These are phyloP conservation scores for Garcia nutans DNA, from an alignment of 345 rosid genomes.

Conservation along the genomic window DNA sequence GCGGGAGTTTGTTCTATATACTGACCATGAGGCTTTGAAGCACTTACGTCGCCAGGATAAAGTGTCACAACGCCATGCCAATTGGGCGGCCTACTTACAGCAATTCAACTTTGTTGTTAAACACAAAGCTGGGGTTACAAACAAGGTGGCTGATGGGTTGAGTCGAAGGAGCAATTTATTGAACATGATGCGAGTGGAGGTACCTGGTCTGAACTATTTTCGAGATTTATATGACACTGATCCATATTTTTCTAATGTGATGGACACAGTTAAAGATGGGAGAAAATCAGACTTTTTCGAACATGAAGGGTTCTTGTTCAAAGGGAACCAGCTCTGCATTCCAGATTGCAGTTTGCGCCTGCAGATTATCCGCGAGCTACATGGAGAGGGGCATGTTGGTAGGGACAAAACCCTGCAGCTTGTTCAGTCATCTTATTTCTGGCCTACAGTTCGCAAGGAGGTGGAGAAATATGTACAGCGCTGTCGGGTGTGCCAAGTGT, in stretches of 20 bases:
- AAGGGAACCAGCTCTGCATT: background rate
- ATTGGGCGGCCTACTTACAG: background rate
- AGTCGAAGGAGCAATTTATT: no score
- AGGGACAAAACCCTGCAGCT: conserved; percentile 1
- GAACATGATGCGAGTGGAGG: no score
- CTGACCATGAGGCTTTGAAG: background rate
- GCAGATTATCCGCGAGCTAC: background rate
- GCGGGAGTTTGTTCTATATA: background rate
- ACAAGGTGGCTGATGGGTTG: background rate
- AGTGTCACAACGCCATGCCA: no score
- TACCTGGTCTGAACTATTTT: no score
- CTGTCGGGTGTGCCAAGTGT: background rate
- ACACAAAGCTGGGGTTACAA: background rate
- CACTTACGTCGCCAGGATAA: background rate
- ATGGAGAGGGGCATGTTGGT: background rate
- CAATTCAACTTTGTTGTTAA: background rate
- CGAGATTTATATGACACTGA: background rate
- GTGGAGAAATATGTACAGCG: background rate
- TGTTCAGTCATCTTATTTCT: background rate
- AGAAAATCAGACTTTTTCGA: background rate
- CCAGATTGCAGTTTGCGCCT: background rate
- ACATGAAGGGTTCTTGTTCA: background rate
- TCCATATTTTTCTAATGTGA: background rate
- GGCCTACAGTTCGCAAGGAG: background rate
- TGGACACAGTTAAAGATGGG: background rate